Conservation (phyloP, 345 rosid genomes). For the Populus simonii region DNA sequence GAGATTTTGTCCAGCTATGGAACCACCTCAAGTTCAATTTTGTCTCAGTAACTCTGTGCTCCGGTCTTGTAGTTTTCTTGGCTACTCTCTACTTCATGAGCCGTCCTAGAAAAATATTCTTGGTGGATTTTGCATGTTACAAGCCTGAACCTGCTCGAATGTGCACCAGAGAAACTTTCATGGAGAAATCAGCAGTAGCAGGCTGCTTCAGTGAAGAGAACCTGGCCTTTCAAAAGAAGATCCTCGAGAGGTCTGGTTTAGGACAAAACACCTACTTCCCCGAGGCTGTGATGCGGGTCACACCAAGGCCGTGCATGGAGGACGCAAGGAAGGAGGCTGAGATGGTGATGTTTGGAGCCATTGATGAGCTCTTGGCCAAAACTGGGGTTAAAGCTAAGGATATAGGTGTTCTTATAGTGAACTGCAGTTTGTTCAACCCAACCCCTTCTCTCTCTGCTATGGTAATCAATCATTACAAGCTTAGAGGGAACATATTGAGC, state of each 20-base stretch:
- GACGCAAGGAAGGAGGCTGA: conserved; percentile 71
- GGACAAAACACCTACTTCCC: conserved; percentile 80
- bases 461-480: conserved; percentile 63
- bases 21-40: conserved; percentile 54
- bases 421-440: conserved; percentile 66
- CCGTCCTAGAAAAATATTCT: conserved; percentile 61
- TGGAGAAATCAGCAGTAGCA: conserved; percentile 34
- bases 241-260: conserved; percentile 70
- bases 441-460: conserved; percentile 69
- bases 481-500: conserved; percentile 63
- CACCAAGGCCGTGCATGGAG: conserved; percentile 55
- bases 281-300: conserved; percentile 52
- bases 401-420: conserved; percentile 57
- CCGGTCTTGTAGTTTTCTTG: conserved; percentile 42
- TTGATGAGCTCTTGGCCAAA: conserved; percentile 54
- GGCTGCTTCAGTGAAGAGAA: conserved; percentile 59
- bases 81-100: conserved; percentile 59
- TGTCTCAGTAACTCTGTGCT: conserved; percentile 41
- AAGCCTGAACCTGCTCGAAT: conserved; percentile 37
- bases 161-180: conserved; percentile 46
- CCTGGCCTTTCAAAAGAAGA: conserved; percentile 74
- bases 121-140: conserved; percentile 74
- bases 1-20: conserved; percentile 49
- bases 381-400: conserved; percentile 62
- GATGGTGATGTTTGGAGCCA: conserved; percentile 61